phyloP scores from a whole-genome alignment of 768 basidiomycete genomes.

The Mycena alexandri region DNA sequence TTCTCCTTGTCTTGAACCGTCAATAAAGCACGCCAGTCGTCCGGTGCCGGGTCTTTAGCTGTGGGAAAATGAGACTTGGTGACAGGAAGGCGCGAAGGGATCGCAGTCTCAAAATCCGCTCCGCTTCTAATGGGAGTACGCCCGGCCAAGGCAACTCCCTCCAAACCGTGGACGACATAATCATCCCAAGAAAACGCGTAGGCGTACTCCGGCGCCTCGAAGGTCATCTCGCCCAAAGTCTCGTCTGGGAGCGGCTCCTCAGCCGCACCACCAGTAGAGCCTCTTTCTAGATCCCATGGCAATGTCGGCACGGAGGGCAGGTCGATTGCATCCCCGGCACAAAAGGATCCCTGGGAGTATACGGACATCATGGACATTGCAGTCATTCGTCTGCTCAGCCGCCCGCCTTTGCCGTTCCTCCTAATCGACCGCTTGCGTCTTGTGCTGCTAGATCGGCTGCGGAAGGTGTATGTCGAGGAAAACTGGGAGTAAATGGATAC shows the following conservation, averaged over 20 bases:
- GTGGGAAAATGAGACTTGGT: too few species aligned
- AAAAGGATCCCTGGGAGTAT: slow-evolving; percentile 36
- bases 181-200: slow-evolving; percentile 27
- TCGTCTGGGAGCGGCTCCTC: slow-evolving; percentile 14
- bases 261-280: background rate
- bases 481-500: slow-evolving; percentile 33
- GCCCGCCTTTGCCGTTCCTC: slow-evolving; percentile 10
- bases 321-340: slow-evolving; percentile 23
- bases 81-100: background rate
- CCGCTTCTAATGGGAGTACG: slow-evolving; percentile 13
- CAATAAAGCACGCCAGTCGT: slow-evolving; percentile 31
- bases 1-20: slow-evolving; percentile 1
- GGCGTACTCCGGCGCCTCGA: slow-evolving; percentile 19
- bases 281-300: slow-evolving; percentile 10
- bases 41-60: background rate
- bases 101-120: slow-evolving; percentile 14
- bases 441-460: slow-evolving; percentile 16
- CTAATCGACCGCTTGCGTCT: slow-evolving; percentile 13
- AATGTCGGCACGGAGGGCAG: slow-evolving; percentile 18
- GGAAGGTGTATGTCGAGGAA: slow-evolving; percentile 30
- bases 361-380: slow-evolving; percentile 33
- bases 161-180: slow-evolving; percentile 14
- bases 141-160: slow-evolving; percentile 14
- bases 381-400: slow-evolving; percentile 13
- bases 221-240: slow-evolving; percentile 21